These are phyloP conservation scores for Pythium sukuiense DNA, from an alignment of 352 stramenopile species.

Conservation along the genomic window DNA sequence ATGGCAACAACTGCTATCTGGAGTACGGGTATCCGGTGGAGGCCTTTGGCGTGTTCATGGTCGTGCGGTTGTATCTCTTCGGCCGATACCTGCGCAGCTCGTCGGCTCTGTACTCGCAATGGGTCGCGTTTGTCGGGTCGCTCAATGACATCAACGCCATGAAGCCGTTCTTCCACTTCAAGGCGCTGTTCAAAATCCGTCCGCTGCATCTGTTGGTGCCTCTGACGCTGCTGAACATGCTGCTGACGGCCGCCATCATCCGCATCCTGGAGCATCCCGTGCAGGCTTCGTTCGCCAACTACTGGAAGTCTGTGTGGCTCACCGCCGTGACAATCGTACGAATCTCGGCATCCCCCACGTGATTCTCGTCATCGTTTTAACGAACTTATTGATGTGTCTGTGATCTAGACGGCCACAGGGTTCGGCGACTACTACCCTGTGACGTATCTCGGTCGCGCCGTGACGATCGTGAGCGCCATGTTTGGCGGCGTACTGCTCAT, in stretches of 20 bases:
- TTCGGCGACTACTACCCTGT: constrained; percentile 76
- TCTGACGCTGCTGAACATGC: constrained; percentile 50
- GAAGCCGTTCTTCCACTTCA: constrained; percentile 81
- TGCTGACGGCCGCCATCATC: constrained; percentile 67
- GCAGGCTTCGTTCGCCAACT: constrained; percentile 62
- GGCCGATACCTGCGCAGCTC: constrained; percentile 67
- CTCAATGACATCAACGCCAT: constrained; percentile 79
- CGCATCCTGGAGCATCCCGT: constrained; percentile 71
- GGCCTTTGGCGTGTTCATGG: constrained; percentile 68
- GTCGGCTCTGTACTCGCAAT: constrained; percentile 72
- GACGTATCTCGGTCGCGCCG: constrained; percentile 59
- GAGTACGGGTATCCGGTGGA: constrained; percentile 66
- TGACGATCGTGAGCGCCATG: constrained; percentile 64
- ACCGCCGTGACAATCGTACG: constrained; percentile 68
- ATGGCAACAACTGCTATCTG: constrained; percentile 49
- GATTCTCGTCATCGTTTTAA: not conserved
- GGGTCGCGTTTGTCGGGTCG: constrained; percentile 68
- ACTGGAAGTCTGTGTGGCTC: constrained; percentile 74
- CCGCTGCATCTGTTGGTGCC: constrained; percentile 63
- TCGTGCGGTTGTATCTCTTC: constrained; percentile 61
- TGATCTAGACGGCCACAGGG: constrained; percentile 63
- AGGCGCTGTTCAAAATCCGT: constrained; percentile 71
- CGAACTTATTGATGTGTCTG: not conserved
- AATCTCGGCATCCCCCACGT: not conserved
- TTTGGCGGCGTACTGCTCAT: constrained; percentile 70